A percentile compares a stretch with the other conserved stretches of the same genome.
Conservation (phyloP, 2,329 filamentous ascomycete genomes). For the Gliomastix tumulicola region DNA sequence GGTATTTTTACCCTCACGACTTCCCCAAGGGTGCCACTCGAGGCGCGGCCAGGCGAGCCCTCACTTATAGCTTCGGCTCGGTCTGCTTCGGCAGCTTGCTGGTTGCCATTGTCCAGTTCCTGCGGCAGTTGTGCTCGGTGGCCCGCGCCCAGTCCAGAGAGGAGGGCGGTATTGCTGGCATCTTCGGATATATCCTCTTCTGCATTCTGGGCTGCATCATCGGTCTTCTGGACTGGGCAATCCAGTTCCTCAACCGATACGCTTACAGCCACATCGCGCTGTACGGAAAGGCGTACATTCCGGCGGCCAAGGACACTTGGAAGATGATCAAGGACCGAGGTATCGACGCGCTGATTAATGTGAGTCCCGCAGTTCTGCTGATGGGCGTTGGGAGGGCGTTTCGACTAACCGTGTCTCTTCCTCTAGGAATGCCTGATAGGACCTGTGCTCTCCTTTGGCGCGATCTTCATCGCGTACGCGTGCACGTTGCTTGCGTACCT, state of each 20-base stretch:
- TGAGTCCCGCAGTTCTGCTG: too few relatives aligned
- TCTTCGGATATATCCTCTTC: conserved; percentile 58
- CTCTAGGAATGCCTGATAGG: conserved; percentile 69
- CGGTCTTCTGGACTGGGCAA: conserved; percentile 72
- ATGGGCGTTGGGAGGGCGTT: too few relatives aligned
- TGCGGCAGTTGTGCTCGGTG: conserved; percentile 77
- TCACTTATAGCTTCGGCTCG: conserved; percentile 89
- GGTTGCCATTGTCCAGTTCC: conserved; percentile 78
- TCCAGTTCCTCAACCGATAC: conserved; percentile 85
- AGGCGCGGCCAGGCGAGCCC: conserved; percentile 71
- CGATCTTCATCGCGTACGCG: conserved; percentile 75
- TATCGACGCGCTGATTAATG: conserved; percentile 80
- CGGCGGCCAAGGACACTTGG: conserved; percentile 86
- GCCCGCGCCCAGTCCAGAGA: conserved; percentile 55
- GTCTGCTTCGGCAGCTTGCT: conserved; percentile 82
- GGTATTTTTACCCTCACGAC: conserved; percentile 74
- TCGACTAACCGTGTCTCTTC: too few relatives aligned
- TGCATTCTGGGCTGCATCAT: conserved; percentile 75
- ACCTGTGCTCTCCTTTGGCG: conserved; percentile 68
- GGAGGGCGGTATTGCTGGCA: conserved; percentile 68
- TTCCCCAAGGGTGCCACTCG: conserved; percentile 75
- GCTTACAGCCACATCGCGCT: conserved; percentile 90
- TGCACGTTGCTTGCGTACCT: conserved; percentile 78
- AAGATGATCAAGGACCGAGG: conserved; percentile 86
- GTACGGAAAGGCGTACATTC: conserved; percentile 83